Percentiles rank a stretch among this genome's conserved stretches.
phyloP scores from a whole-genome alignment of 306 rosid genomes.

The Canavalia gladiata region DNA sequence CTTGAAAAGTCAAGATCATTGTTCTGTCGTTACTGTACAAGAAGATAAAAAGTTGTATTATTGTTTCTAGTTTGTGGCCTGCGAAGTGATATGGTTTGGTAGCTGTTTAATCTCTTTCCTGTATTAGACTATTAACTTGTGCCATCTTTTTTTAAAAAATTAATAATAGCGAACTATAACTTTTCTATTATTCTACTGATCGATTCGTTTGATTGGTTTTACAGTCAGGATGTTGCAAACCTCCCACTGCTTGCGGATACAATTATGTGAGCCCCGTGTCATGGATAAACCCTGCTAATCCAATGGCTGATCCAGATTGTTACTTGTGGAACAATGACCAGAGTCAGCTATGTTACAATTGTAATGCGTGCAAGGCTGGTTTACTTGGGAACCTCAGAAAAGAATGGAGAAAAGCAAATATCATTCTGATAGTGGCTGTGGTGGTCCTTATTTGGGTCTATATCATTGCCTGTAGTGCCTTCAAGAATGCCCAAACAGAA shows the following conservation, averaged over 20 bases:
- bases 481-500: conserved; percentile 90
- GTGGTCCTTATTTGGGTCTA: conserved; percentile 83
- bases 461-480: conserved; percentile 89
- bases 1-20: conserved; percentile 26
- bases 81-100: conserved; percentile 43
- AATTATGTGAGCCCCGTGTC: conserved; percentile 73
- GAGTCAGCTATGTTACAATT: conserved; percentile 79
- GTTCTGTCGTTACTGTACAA: conserved; percentile 49
- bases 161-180: too few relatives aligned
- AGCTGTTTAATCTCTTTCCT: conserved; percentile 14
- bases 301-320: conserved; percentile 82
- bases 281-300: conserved; percentile 81
- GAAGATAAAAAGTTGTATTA: conserved; percentile 43
- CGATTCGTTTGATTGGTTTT: conserved; percentile 24
- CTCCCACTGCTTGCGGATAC: conserved; percentile 83
- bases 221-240: conserved; percentile 97
- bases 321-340: conserved; percentile 89
- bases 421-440: conserved; percentile 78
- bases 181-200: background rate
- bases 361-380: conserved; percentile 94
- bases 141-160: background rate
- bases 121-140: background rate
- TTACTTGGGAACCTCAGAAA: conserved; percentile 80
- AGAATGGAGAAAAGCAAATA: conserved; percentile 91
- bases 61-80: background rate